Base-by-base conservation (phyloP, 2,329 filamentous ascomycete genomes). In the Tolypocladium amazonense region DNA sequence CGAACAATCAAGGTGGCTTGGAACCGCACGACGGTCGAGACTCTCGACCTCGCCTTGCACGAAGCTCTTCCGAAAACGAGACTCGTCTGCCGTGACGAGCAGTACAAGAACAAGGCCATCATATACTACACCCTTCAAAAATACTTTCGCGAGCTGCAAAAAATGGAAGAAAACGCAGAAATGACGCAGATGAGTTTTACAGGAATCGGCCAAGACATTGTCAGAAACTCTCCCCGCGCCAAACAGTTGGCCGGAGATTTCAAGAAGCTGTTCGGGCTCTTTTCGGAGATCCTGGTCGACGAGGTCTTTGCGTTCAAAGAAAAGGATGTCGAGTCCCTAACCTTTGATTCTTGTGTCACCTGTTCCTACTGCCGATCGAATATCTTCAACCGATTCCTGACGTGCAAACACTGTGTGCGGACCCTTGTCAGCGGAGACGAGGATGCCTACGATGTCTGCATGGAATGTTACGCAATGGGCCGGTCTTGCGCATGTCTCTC, bases 401-500 rank as follows among this genome's bases (percentile, higher is more conserved):
- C 92, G 4, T 99, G 94, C 77, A 90, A 90, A 61, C 83, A 87
- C 58, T 99, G 94, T 71, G 83, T 90, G 54, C 81, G 87, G 41
- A 78, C 81, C 56, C 79, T 90, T 25, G 77, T 82, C 14, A 82
- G 82, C 61, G 89, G 86, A 38, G 84, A 81, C 20, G 88, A 91
- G 59, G 90, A 97, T 69, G 90, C 90, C 0, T 99, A 97, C 70
- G 94, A 99, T 71, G 82, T 99, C 27, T 99, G 94, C 69, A 92
- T 99, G 89, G 94, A 99, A 66, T 99, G 94, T 70, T 99, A 96
- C 69, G 89, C 87, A n/a, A 96, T 97, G 89, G 94, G 94, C 27
- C 85, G 94, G 57, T 96, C 92, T 54, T 99, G 94, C 70, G 85
- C 84, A 3, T 99, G 94, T 69, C 82, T 96, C 57, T 96, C 92